phyloP scores from a whole-genome alignment of 2,329 filamentous ascomycete species.

The Neonectria hederae region DNA sequence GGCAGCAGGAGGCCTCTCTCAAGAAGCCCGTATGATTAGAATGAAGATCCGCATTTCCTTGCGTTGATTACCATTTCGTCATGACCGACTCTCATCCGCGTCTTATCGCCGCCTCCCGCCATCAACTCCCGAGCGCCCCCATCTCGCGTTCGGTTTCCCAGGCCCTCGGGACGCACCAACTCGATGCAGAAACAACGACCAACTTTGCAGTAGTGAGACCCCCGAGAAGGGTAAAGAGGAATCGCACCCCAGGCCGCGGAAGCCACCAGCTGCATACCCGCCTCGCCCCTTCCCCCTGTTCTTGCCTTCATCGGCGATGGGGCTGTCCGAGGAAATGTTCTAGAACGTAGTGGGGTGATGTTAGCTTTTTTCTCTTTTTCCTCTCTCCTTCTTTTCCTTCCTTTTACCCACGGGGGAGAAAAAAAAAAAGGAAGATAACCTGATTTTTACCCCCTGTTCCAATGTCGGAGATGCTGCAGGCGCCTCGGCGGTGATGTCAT shows the following conservation, averaged over 20 bases:
- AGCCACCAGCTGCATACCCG: background rate
- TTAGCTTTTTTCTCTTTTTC: background rate
- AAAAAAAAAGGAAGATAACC: too few relatives aligned
- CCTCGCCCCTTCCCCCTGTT: background rate
- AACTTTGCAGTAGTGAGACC: background rate
- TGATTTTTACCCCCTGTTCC: background rate
- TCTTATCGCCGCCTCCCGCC: background rate
- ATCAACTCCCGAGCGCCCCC: background rate
- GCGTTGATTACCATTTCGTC: background rate
- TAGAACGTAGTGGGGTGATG: conserved; percentile 18
- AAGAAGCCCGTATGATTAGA: background rate
- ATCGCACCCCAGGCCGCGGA: conserved; percentile 3
- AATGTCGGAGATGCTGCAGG: conserved; percentile 19
- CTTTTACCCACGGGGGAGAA: background rate
- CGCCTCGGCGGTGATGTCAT: conserved; percentile 11
- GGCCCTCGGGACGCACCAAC: conserved; percentile 8
- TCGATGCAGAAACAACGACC: background rate
- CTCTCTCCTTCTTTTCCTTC: background rate
- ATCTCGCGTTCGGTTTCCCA: background rate
- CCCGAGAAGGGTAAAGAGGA: background rate
- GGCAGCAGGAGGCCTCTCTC: background rate
- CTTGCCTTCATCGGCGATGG: background rate
- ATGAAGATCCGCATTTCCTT: background rate
- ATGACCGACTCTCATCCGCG: background rate
- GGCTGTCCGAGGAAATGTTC: conserved; percentile 5